Evolutionary conservation across 305 asterid species (phyloP).

Genomic region (Fraxinus paxiana): DNA sequence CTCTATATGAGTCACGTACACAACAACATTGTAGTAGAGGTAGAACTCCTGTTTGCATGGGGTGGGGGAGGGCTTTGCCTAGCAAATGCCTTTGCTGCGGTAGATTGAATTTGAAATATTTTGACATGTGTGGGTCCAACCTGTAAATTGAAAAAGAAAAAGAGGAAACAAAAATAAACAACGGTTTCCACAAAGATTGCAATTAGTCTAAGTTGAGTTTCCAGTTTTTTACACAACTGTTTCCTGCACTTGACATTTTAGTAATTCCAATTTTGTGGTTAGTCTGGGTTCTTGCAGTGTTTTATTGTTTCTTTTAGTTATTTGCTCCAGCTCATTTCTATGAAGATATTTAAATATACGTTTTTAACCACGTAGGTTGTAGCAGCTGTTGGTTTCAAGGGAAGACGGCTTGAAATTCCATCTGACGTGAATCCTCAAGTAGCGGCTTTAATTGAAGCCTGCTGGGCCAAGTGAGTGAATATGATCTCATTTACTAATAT

Average conservation of each 20-base stretch:
- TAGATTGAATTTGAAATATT: background rate
- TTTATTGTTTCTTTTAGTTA: background rate
- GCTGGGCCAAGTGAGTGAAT: slow-evolving; percentile 82
- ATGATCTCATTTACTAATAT: slow-evolving; percentile 16
- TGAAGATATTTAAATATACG: slow-evolving; percentile 6
- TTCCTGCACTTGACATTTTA: background rate
- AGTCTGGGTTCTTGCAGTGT: slow-evolving; percentile 3
- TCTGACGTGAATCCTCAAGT: slow-evolving; percentile 66
- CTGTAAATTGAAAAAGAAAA: background rate
- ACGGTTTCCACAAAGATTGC: background rate
- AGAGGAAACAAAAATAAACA: background rate
- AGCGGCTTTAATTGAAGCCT: slow-evolving; percentile 64
- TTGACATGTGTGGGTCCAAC: background rate
- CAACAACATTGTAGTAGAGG: background rate
- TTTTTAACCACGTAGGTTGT: slow-evolving; percentile 61
- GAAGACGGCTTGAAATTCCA: slow-evolving; percentile 81
- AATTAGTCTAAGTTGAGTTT: background rate
- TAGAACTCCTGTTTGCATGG: background rate
- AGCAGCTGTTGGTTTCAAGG: slow-evolving; percentile 85
- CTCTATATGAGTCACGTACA: background rate
- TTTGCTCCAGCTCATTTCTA: slow-evolving; percentile 14
- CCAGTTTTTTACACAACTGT: background rate
- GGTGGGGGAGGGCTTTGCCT: background rate
- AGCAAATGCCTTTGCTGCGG: background rate
- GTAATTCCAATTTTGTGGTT: background rate